Base-by-base conservation (phyloP, 352 stramenopile species). In the Phytophthora idaei region DNA sequence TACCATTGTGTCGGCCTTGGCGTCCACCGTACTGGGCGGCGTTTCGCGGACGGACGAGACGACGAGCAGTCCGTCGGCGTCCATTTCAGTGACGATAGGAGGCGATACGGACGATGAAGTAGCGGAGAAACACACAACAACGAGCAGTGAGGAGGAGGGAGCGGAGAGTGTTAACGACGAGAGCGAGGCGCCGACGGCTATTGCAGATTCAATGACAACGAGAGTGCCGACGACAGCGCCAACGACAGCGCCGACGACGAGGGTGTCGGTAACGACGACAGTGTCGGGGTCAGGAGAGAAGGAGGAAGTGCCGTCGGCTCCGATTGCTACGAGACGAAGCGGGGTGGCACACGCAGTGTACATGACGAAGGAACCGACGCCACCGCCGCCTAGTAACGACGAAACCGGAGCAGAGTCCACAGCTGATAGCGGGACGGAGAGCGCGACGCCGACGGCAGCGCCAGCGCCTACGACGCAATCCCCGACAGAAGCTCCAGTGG, bases 381-480 rank as follows among this genome's bases (percentile, higher is more conserved):
- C n/a, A 31, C 44, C 9, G 44, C 11, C 36, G 48, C 29, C 50
- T 2, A 57, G 42, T 7, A 31, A 41, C 9, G 42, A 55, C 1
- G 53, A 49, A 36, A 64, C 46, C 39, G 41, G 58, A 46, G 47
- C 21, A n/a, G 64, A 67, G 29, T 72, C 59, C 11, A 57, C 32
- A 4, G 37, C 5, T 3, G 11, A 57, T 41, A 70, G 41, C 27
- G 31, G 28, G 14, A 51, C 39, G 28, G 53, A 64, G 15, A 57
- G 32, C 32, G 10, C 32, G 47, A 17, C 47, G 41, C 39, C 65
- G 36, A 73, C 64, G 58, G 58, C 34, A 73, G 61, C 41, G 42
- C 56, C 52, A 56, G 49, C 31, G 25, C 36, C 36, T 42, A 37
- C 5, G 3, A 37, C 32, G 32, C 32, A 37, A 37, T 0, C 32